Evolutionary conservation across 768 basidiomycete species (phyloP).

Genomic region (Termitomyces sp.): DNA sequence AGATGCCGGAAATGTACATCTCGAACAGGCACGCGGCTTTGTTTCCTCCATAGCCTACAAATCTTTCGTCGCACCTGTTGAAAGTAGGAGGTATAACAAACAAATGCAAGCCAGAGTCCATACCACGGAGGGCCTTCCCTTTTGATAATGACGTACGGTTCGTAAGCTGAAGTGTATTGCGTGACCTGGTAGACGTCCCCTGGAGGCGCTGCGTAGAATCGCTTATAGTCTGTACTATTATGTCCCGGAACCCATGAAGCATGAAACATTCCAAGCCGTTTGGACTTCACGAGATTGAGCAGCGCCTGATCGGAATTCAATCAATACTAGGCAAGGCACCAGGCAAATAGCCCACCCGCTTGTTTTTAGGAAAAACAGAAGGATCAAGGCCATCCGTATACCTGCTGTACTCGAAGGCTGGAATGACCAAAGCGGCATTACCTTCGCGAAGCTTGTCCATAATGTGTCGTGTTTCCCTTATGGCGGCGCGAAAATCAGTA

Average conservation of each 20-base stretch:
- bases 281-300: conserved; percentile 50
- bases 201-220: conserved; percentile 56
- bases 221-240: conserved; percentile 73
- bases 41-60: conserved; percentile 89
- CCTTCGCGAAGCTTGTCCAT: conserved; percentile 54
- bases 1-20: conserved; percentile 84
- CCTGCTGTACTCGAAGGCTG: conserved; percentile 78
- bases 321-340: neutral
- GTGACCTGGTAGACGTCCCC: conserved; percentile 75
- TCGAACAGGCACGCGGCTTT: conserved; percentile 92
- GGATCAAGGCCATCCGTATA: conserved; percentile 62
- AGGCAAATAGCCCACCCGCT: conserved; percentile 45
- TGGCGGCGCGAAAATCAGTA: conserved; percentile 68
- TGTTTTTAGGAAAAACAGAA: conserved; percentile 60
- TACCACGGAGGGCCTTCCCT: conserved; percentile 76
- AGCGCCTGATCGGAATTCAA: conserved; percentile 39
- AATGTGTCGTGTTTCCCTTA: conserved; percentile 40
- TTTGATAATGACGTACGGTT: conserved; percentile 84
- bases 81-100: neutral
- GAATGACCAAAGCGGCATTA: conserved; percentile 70
- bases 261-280: conserved; percentile 74
- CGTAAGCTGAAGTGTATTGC: conserved; percentile 79
- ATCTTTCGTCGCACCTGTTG: conserved; percentile 84
- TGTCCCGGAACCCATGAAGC: conserved; percentile 76
- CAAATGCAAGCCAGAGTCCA: conserved; percentile 12